Percentiles rank a stretch among this genome's conserved stretches.
Conservation (phyloP, 805 yeast genomes). For the Candida nanaspora region DNA sequence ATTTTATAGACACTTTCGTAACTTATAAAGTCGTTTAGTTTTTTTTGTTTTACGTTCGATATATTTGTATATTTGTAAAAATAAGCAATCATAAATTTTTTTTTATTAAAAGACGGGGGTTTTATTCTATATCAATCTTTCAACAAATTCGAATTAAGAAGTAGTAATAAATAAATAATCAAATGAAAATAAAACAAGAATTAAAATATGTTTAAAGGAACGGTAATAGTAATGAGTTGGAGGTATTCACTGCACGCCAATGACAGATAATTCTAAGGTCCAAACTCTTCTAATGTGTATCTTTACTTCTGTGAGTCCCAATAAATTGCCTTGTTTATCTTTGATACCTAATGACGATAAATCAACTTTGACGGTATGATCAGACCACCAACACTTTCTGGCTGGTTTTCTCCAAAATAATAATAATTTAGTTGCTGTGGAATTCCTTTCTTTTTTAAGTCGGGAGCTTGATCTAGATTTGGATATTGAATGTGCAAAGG, state of each 20-base stretch:
- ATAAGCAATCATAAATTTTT: too few relatives aligned
- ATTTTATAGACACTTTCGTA: too few relatives aligned
- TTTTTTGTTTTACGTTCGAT: too few relatives aligned
- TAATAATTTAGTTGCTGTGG: conserved; percentile 53
- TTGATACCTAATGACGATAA: conserved; percentile 19
- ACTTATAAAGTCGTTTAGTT: too few relatives aligned
- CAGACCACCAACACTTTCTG: conserved; percentile 97
- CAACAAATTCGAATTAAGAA: too few relatives aligned
- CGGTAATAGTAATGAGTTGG: too few relatives aligned
- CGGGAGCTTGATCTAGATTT: conserved; percentile 34
- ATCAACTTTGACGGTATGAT: conserved; percentile 43
- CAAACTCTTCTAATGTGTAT: conserved; percentile 91
- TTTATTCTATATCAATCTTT: too few relatives aligned
- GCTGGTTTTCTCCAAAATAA: conserved; percentile 98
- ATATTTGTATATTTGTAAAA: too few relatives aligned
- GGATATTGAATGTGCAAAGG: conserved; percentile 56
- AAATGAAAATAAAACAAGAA: too few relatives aligned
- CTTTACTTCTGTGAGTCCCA: conserved; percentile 41
- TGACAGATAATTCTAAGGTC: conserved; percentile 89
- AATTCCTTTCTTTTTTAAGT: conserved; percentile 27
- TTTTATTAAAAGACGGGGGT: too few relatives aligned
- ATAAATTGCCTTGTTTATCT: conserved; percentile 15
- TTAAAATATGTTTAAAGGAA: too few relatives aligned
- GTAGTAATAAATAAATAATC: too few relatives aligned
- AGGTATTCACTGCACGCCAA: conserved; percentile 56